Percentiles rank a stretch among this genome's conserved stretches.
Evolutionary conservation across 768 basidiomycete genomes (phyloP).

Genomic region (Lactifluus volemus): DNA sequence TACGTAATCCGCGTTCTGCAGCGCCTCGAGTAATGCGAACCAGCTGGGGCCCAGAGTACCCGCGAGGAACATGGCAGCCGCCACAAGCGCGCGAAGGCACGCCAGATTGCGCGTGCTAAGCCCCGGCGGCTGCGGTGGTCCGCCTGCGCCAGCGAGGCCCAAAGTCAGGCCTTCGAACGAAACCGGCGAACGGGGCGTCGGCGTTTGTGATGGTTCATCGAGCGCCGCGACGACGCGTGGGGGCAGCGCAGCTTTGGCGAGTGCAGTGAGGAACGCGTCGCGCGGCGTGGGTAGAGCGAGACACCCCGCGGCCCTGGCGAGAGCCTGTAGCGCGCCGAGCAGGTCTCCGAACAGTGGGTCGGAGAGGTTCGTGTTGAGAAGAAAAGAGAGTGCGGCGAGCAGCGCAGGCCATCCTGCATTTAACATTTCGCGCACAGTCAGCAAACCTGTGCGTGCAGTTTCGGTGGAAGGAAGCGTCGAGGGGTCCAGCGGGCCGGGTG

Average conservation of each 20-base stretch:
- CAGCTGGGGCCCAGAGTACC: conserved; percentile 85
- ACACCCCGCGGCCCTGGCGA: conserved; percentile 85
- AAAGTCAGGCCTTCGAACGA: conserved; percentile 62
- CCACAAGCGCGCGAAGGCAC: conserved; percentile 76
- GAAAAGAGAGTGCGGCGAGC: conserved; percentile 81
- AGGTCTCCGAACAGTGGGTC: conserved; percentile 89
- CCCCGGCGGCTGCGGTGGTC: conserved; percentile 48
- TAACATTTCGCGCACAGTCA: conserved; percentile 66
- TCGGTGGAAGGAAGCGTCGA: conserved; percentile 45
- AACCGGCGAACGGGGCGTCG: conserved; percentile 51
- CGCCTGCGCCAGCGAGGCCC: conserved; percentile 21
- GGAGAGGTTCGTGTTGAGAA: conserved; percentile 84
- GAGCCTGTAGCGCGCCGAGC: conserved; percentile 69
- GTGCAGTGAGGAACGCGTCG: conserved; percentile 84
- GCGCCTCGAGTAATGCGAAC: conserved; percentile 82
- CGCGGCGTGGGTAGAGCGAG: conserved; percentile 80
- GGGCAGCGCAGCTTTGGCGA: conserved; percentile 92
- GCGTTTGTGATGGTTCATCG: conserved; percentile 47
- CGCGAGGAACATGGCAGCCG: conserved; percentile 70
- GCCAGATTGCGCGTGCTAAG: conserved; percentile 86
- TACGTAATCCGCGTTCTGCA: conserved; percentile 95
- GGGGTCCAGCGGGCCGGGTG: conserved; percentile 67
- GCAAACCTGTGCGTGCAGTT: conserved; percentile 46
- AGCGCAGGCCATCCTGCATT: conserved; percentile 89
- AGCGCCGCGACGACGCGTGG: conserved; percentile 79